phyloP scores from a whole-genome alignment of 2,329 filamentous ascomycete genomes.

The Talaromyces sp. region DNA sequence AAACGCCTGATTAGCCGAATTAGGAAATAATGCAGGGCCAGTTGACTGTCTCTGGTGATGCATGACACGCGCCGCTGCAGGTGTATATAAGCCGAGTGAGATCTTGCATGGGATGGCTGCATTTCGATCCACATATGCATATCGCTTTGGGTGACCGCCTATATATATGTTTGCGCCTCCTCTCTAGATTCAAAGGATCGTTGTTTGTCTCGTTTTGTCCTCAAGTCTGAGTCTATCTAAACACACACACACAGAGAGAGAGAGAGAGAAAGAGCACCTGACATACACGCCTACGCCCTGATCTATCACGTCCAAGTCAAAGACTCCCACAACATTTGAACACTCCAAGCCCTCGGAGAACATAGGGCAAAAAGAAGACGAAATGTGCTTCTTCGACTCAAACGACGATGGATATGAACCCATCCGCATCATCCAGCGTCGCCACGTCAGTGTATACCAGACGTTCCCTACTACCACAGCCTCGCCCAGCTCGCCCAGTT shows the following conservation, averaged over 20 bases:
- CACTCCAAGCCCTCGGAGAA: neutral
- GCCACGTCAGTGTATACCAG: slow-evolving; percentile 1
- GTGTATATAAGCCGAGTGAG: neutral
- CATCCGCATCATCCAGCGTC: slow-evolving; percentile 9
- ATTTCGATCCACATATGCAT: neutral
- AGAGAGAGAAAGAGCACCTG: too few species aligned
- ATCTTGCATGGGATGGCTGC: neutral
- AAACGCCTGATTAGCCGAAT: neutral
- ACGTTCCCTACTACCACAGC: neutral
- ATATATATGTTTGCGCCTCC: neutral
- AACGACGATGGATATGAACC: slow-evolving; percentile 2
- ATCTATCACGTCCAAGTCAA: neutral
- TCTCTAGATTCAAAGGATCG: neutral
- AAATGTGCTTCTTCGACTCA: slow-evolving; percentile 11
- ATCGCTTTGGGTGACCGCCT: too few species aligned
- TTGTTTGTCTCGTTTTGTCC: neutral
- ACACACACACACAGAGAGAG: neutral
- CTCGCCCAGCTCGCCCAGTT: neutral
- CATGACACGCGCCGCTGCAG: neutral
- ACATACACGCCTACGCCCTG: neutral
- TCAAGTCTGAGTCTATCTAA: neutral
- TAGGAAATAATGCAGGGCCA: neutral
- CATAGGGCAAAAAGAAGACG: neutral
- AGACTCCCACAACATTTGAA: neutral
- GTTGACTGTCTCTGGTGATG: neutral